Conservation (phyloP, 1,284 basidiomycete genomes). For the Ceratobasidium sp. region DNA sequence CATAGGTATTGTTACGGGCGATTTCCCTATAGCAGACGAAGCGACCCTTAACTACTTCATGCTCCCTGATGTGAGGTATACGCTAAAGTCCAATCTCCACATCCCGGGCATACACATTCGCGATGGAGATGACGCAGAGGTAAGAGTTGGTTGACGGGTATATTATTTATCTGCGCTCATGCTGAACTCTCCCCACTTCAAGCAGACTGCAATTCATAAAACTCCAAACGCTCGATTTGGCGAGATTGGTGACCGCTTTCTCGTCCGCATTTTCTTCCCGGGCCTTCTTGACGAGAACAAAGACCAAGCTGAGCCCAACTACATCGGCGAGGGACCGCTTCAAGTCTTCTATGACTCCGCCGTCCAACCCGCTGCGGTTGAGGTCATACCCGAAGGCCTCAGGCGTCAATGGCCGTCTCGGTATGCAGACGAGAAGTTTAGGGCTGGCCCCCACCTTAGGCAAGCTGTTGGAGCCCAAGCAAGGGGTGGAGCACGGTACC, state of each 20-base stretch:
- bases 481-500: neutral
- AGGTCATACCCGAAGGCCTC: neutral
- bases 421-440: neutral
- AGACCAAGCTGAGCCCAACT: neutral
- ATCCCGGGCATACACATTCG: no score
- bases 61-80: no score
- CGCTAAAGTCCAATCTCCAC: no score
- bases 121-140: no score
- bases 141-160: no score
- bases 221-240: slow-evolving; percentile 4
- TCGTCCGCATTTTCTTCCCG: neutral
- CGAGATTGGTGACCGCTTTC: neutral
- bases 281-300: neutral
- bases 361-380: neutral
- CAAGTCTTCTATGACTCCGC: neutral
- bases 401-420: neutral
- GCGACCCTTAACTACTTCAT: no score
- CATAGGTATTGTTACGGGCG: no score
- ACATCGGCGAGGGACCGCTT: neutral
- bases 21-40: no score
- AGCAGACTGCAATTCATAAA: neutral
- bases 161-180: no score
- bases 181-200: no score
- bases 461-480: no score
- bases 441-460: no score